Evolutionary conservation across 176 grass and related monocot genomes (phyloP).

Genomic region (Cymbopogon citratus): DNA sequence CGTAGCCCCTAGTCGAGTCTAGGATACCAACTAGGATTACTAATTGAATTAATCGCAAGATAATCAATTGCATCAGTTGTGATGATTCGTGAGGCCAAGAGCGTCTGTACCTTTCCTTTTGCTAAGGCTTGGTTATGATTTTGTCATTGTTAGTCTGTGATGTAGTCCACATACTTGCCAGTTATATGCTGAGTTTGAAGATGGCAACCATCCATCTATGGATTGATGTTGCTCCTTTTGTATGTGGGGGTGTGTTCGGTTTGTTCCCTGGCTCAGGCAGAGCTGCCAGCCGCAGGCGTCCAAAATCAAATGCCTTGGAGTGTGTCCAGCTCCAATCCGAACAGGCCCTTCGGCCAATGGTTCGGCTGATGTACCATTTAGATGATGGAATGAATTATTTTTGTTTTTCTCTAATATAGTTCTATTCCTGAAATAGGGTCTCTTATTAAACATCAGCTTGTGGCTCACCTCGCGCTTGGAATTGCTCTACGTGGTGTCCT

Average conservation of each 20-base stretch:
- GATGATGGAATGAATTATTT: not conserved
- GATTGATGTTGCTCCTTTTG: not conserved
- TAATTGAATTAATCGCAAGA: no score
- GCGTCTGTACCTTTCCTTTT: not conserved
- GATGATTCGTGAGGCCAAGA: not conserved
- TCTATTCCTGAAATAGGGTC: slow-evolving; percentile 42
- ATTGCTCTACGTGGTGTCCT: slow-evolving; percentile 81
- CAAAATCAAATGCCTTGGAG: not conserved
- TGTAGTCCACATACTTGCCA: not conserved
- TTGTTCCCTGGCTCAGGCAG: not conserved
- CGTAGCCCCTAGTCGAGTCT: not conserved
- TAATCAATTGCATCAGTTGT: not conserved
- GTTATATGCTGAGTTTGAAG: not conserved
- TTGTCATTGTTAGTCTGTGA: not conserved
- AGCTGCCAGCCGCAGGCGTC: not conserved
- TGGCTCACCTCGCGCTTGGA: slow-evolving; percentile 57
- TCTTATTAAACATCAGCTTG: slow-evolving; percentile 85
- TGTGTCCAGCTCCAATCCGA: not conserved
- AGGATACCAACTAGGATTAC: not conserved
- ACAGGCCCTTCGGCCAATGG: not conserved
- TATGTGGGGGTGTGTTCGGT: not conserved
- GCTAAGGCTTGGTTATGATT: not conserved
- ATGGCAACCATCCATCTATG: not conserved
- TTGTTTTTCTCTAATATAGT: slow-evolving; percentile 8
- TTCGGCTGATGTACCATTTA: not conserved